A percentile compares a stretch with the other conserved stretches of the same genome.
These are phyloP conservation scores for Hippophae rhamnoides DNA, from an alignment of 306 rosid genomes.

Conservation along the genomic window DNA sequence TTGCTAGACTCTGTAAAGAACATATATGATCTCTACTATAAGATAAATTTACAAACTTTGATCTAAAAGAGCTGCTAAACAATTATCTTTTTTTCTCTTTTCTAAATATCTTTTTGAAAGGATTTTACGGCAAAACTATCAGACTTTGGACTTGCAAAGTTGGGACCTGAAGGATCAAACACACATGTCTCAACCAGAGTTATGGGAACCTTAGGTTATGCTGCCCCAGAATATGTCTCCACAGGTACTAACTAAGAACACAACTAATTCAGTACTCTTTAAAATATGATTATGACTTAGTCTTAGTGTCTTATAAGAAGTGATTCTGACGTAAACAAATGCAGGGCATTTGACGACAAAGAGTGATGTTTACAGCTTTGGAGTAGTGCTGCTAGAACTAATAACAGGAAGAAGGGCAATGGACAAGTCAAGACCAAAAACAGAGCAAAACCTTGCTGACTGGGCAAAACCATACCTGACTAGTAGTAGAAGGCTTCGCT, in stretches of 20 bases:
- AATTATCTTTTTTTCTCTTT: neutral
- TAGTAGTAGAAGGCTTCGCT: slow-evolving; percentile 48
- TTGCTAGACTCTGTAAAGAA: slow-evolving; percentile 68
- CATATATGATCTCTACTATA: neutral
- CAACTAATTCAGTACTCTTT: too few species aligned
- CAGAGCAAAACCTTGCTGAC: slow-evolving; percentile 76
- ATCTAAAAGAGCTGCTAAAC: too few species aligned
- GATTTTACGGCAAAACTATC: slow-evolving; percentile 88
- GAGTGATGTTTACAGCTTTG: slow-evolving; percentile 82
- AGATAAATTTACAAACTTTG: neutral
- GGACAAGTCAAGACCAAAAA: slow-evolving; percentile 65
- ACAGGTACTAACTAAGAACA: slow-evolving; percentile 38
- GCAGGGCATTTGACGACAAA: slow-evolving; percentile 86
- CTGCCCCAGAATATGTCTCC: slow-evolving; percentile 88
- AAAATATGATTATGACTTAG: neutral
- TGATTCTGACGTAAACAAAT: neutral
- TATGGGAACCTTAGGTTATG: slow-evolving; percentile 95
- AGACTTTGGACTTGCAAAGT: slow-evolving; percentile 91
- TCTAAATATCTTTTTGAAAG: slow-evolving; percentile 25
- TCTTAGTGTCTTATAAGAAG: neutral
- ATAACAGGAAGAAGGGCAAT: slow-evolving; percentile 79
- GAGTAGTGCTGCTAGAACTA: slow-evolving; percentile 76
- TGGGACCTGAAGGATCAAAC: slow-evolving; percentile 97
- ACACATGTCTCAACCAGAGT: slow-evolving; percentile 91
- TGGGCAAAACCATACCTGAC: slow-evolving; percentile 80